These are phyloP conservation scores for Candida ficus DNA, from an alignment of 805 yeast species.

Conservation along the genomic window DNA sequence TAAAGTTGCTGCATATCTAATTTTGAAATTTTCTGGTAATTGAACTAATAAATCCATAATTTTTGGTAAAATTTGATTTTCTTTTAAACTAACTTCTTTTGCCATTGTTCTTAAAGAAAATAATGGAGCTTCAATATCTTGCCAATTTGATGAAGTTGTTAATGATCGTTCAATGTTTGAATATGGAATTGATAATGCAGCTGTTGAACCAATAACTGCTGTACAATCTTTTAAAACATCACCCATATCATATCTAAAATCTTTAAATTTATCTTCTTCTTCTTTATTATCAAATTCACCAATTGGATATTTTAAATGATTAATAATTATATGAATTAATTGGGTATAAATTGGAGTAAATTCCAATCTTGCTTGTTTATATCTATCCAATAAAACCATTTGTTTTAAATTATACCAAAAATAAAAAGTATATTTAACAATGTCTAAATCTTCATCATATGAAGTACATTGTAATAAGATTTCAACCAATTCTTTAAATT, in stretches of 20 bases:
- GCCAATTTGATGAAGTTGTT: conserved; percentile 52
- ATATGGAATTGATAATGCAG: conserved; percentile 69
- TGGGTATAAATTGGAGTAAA: conserved; percentile 52
- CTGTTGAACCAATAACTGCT: conserved; percentile 74
- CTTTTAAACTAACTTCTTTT: conserved; percentile 69
- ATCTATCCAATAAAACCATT: conserved; percentile 52
- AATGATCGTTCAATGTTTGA: conserved; percentile 43
- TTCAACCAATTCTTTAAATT: conserved; percentile 69
- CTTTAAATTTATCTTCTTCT: conserved; percentile 87
- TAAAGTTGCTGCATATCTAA: conserved; percentile 88
- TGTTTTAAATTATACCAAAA: conserved; percentile 87
- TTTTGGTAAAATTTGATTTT: conserved; percentile 64
- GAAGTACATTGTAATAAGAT: conserved; percentile 66
- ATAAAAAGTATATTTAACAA: conserved; percentile 84
- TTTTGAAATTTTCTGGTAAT: conserved; percentile 79
- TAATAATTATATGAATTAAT: conserved; percentile 55
- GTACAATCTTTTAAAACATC: conserved; percentile 97
- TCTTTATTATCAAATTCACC: conserved; percentile 64
- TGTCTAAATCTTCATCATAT: conserved; percentile 78
- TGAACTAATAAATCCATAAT: conserved; percentile 64
- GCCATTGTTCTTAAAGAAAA: conserved; percentile 94
- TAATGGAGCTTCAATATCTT: conserved; percentile 81
- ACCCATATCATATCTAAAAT: conserved; percentile 94
- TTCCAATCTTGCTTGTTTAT: conserved; percentile 43
- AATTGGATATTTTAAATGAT: conserved; percentile 71